Evolutionary conservation across 2,329 filamentous ascomycete genomes (phyloP).

Genomic region (Trichoderma sp.): DNA sequence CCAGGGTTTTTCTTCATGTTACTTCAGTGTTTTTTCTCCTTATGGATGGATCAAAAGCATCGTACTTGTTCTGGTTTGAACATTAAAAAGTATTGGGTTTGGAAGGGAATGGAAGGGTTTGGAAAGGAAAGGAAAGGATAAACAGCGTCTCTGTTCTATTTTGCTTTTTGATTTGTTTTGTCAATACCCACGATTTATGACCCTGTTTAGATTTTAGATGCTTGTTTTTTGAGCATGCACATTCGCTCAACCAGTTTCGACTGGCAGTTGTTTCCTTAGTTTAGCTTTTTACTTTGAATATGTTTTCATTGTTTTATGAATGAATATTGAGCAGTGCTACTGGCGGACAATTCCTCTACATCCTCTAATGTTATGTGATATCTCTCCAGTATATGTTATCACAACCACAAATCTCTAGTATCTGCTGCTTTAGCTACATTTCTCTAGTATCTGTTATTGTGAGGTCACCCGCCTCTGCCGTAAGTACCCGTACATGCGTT

Average conservation of each 20-base stretch:
- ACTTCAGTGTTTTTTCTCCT: constrained; percentile 4
- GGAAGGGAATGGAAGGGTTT: neutral
- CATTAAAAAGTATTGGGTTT: constrained; percentile 1
- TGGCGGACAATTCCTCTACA: neutral
- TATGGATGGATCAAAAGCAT: constrained; percentile 5
- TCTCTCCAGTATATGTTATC: too few relatives aligned
- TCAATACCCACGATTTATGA: constrained; percentile 9
- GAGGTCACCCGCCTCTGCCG: neutral
- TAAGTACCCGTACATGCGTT: neutral
- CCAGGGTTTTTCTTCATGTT: neutral
- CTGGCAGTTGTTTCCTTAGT: constrained; percentile 11
- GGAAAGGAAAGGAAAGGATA: neutral
- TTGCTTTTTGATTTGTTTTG: neutral
- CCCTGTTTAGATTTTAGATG: constrained; percentile 13
- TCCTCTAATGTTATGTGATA: neutral
- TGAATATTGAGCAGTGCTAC: neutral
- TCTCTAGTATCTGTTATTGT: too few relatives aligned
- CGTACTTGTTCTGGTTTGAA: neutral
- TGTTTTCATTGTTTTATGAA: neutral
- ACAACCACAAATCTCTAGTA: too few relatives aligned
- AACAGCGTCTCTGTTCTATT: neutral
- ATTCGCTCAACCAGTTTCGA: constrained; percentile 14
- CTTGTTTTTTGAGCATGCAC: neutral
- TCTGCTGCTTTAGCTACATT: too few relatives aligned
- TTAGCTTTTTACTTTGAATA: neutral